These are phyloP conservation scores for Ustanciosporium gigantosporum DNA, from an alignment of 1,284 basidiomycete genomes.

Conservation along the genomic window DNA sequence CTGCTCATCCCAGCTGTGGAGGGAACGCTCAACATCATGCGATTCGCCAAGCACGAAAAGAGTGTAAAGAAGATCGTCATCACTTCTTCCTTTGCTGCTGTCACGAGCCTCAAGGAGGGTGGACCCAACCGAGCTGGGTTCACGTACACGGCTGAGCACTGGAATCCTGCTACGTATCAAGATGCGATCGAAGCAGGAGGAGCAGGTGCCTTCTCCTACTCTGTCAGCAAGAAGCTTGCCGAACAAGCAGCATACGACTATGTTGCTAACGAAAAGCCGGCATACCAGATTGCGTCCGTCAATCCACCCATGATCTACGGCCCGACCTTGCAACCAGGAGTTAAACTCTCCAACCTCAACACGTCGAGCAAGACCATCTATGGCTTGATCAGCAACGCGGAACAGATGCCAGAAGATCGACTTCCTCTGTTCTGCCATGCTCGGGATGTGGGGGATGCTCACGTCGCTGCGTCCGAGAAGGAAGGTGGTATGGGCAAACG, in stretches of 20 bases:
- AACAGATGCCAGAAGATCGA: conserved; percentile 52
- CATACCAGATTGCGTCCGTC: conserved; percentile 38
- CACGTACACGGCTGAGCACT: conserved; percentile 45
- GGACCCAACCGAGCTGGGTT: conserved; percentile 50
- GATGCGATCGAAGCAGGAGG: conserved; percentile 44
- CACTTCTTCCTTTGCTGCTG: conserved; percentile 55
- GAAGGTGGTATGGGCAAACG: conserved; percentile 35
- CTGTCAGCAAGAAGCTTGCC: conserved; percentile 51
- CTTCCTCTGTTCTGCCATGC: conserved; percentile 60
- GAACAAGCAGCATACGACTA: conserved; percentile 56
- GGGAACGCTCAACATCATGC: conserved; percentile 57
- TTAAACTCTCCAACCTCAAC: conserved; percentile 44
- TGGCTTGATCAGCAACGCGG: conserved; percentile 38
- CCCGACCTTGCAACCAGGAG: conserved; percentile 40
- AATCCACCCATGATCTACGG: conserved; percentile 57
- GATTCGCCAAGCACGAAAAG: conserved; percentile 45
- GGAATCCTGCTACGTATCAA: conserved; percentile 47
- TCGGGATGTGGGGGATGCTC: conserved; percentile 51
- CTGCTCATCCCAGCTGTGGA: conserved; percentile 60
- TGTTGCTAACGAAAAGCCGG: conserved; percentile 36
- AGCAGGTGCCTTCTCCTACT: conserved; percentile 49
- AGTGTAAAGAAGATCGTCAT: conserved; percentile 54
- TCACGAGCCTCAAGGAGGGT: conserved; percentile 44
- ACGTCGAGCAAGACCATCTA: conserved; percentile 51
- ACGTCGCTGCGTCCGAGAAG: conserved; percentile 47